phyloP scores from a whole-genome alignment of 2,329 filamentous ascomycete species.

The Aureobasidium pullulans region DNA sequence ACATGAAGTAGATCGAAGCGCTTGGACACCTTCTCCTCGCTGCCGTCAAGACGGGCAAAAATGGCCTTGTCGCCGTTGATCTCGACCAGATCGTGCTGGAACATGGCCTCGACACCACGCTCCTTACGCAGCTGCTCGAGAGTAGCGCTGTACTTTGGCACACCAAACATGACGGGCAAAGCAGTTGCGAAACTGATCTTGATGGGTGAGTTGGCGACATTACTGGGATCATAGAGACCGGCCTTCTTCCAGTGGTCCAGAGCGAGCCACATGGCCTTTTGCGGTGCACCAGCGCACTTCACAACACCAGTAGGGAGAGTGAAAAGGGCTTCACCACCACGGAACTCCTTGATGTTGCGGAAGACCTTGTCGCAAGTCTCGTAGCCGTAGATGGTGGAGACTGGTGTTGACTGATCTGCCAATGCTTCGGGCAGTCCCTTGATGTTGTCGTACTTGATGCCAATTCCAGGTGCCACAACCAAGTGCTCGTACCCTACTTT shows the following conservation, averaged over 20 bases:
- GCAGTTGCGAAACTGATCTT: constrained; percentile 33
- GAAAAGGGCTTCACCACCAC: constrained; percentile 31
- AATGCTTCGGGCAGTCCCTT: constrained; percentile 25
- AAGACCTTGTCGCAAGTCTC: constrained; percentile 32
- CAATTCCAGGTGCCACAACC: constrained; percentile 47
- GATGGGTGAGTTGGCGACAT: constrained; percentile 25
- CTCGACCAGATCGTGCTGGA: constrained; percentile 31
- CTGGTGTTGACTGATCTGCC: constrained; percentile 26
- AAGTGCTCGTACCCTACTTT: constrained; percentile 57
- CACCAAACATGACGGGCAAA: constrained; percentile 34
- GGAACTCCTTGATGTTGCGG: constrained; percentile 26
- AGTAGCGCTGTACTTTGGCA: constrained; percentile 31
- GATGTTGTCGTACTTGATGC: constrained; percentile 17
- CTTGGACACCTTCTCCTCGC: constrained; percentile 23
- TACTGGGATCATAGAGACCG: constrained; percentile 27
- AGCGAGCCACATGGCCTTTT: constrained; percentile 37
- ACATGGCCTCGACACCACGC: constrained; percentile 31
- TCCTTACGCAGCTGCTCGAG: constrained; percentile 30
- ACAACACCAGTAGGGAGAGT: constrained; percentile 33
- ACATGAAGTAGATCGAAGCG: constrained; percentile 33
- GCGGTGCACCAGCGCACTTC: constrained; percentile 34
- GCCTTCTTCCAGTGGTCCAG: constrained; percentile 31
- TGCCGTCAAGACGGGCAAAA: constrained; percentile 23
- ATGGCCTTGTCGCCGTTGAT: constrained; percentile 32
- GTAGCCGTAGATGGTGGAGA: constrained; percentile 33